Base-by-base conservation (phyloP, 2,329 filamentous ascomycete species). In the Claviceps digitariae region DNA sequence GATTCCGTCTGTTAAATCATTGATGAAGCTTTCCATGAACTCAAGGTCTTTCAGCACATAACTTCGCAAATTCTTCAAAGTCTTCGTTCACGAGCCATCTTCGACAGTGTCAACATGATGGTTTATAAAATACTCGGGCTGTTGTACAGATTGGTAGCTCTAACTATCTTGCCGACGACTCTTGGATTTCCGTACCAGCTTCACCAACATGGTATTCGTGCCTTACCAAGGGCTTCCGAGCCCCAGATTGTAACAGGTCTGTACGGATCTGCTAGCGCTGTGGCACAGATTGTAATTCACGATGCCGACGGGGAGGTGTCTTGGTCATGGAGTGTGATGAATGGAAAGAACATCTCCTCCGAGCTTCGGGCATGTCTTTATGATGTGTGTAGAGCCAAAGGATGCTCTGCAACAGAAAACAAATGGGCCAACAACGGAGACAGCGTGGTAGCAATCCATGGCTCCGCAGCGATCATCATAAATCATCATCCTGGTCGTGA, bases 251-350 rank as follows among this genome's bases (percentile, higher is more conserved):
- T 53, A 12, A 48, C 51, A 17, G 51, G 51, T 3, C 20, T 53
- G 1, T 49, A 49, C 17, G 51, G 21, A 27, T 44, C 23, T 21
- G n/a, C 13, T 13, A 34, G 38, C 9, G 25, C 45, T 4, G n/a
- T 20, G 5, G 51, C 51, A 13, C 36, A 40, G 25, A 43, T 53
- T 17, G 45, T 44, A 2, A 44, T 53, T 5, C 51, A 53, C 20
- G 51, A 53, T 38, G 23, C 38, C 8, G 13, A 15, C 6, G 51
- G 51, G 25, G 2, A 10, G 4, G 23, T 15, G 17, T 49, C 51
- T n/a, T 53, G 51, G 51, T 44, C 45, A 10, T 53, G 51, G 51
- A 53, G 45, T 12, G 31, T 48, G 21, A 13, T 49, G 2, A 43
- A 53, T 9, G 51, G 46, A 5, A 36, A 53, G 17, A 34, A 43